Percentiles rank a stretch among this genome's conserved stretches.
These are phyloP conservation scores for Baorangia bicolor DNA, from an alignment of 768 basidiomycete species.

Conservation along the genomic window DNA sequence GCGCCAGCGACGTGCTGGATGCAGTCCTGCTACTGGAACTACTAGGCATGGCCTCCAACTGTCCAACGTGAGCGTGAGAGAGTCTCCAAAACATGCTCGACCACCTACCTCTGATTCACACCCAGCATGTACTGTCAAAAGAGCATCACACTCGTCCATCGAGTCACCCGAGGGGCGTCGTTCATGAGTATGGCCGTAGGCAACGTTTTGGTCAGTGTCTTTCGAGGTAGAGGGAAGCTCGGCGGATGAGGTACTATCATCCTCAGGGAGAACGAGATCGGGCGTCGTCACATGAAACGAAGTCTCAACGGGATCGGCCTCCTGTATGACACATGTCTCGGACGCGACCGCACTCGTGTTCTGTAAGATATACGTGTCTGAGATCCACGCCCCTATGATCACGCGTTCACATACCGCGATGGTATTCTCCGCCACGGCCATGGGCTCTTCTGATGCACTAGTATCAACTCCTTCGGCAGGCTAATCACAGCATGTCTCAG, in stretches of 20 bases:
- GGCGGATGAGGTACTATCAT: not conserved
- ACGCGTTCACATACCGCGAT: not conserved
- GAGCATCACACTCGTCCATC: constrained; percentile 15
- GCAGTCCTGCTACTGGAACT: constrained; percentile 15
- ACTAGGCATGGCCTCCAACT: not conserved
- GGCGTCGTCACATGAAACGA: not conserved
- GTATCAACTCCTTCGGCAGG: not conserved
- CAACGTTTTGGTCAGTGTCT: not conserved
- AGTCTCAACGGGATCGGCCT: not conserved
- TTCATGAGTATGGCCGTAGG: not conserved
- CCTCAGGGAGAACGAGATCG: constrained; percentile 20
- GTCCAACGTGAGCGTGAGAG: constrained; percentile 2
- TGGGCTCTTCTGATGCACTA: not conserved
- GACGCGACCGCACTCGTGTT: not conserved
- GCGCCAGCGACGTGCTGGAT: constrained; percentile 15
- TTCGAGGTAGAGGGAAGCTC: not conserved
- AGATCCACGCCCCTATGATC: not conserved
- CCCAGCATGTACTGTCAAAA: not conserved
- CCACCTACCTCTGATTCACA: constrained; percentile 11
- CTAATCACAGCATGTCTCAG: not conserved
- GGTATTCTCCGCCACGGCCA: not conserved
- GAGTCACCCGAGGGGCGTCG: constrained; percentile 11
- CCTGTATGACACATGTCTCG: not conserved
- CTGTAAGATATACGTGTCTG: not conserved
- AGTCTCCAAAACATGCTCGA: not conserved